phyloP scores from a whole-genome alignment of 2,329 filamentous ascomycete species.

The Penicillium sumatraense region DNA sequence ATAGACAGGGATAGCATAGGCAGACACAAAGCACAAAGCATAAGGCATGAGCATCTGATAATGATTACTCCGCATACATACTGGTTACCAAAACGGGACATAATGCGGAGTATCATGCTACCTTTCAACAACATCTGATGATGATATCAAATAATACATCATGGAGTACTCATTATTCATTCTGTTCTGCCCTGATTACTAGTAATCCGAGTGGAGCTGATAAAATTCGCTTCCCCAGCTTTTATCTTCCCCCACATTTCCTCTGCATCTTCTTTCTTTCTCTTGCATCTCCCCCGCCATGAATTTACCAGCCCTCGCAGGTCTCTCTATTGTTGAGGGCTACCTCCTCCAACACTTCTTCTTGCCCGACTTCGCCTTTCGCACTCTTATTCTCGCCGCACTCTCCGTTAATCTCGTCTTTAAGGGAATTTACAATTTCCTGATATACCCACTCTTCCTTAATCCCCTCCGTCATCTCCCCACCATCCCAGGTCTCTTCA shows the following conservation, averaged over 20 bases:
- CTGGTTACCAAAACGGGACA: neutral
- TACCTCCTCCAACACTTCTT: conserved; percentile 33
- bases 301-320: conserved; percentile 17
- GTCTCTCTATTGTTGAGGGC: conserved; percentile 32
- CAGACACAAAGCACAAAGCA: no score
- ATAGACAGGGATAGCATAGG: no score
- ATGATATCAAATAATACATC: neutral
- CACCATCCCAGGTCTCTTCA: conserved; percentile 37
- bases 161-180: neutral
- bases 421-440: conserved; percentile 40
- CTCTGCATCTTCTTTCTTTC: neutral
- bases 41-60: no score
- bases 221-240: neutral
- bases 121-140: no score
- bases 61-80: neutral
- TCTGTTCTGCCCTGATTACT: neutral
- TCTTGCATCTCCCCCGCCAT: no score
- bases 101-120: neutral
- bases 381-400: conserved; percentile 24
- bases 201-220: neutral
- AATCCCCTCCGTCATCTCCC: conserved; percentile 58
- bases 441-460: conserved; percentile 57
- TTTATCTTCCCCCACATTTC: neutral
- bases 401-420: conserved; percentile 32
- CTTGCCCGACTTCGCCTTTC: conserved; percentile 31